Conservation (phyloP, 805 yeast genomes). For the Sugiyamaella mastotermitis region DNA sequence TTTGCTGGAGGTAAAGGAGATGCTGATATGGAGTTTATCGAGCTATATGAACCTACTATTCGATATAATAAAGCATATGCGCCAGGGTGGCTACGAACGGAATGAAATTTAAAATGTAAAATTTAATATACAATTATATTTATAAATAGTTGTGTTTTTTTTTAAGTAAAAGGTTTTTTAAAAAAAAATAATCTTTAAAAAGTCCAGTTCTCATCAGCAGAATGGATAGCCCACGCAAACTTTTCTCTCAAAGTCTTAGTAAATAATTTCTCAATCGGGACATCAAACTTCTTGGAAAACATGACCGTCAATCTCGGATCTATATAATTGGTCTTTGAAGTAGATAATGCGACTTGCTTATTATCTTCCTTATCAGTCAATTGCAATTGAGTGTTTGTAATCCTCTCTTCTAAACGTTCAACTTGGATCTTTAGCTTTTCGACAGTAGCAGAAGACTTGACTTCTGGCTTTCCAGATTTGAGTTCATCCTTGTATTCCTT, state of each 20-base stretch:
- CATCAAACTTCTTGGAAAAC: conserved; percentile 77
- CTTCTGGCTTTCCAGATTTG: conserved; percentile 46
- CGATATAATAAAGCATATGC: conserved; percentile 40
- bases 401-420: conserved; percentile 65
- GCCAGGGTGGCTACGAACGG: conserved; percentile 56
- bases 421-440: conserved; percentile 71
- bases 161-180: too few species aligned
- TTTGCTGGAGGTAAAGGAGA: conserved; percentile 94
- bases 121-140: too few species aligned
- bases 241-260: conserved; percentile 88
- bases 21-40: conserved; percentile 84
- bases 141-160: too few species aligned
- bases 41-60: conserved; percentile 65
- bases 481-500: conserved; percentile 47
- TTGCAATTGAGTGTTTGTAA: conserved; percentile 61
- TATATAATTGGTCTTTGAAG: conserved; percentile 90
- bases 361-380: conserved; percentile 91
- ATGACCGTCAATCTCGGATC: conserved; percentile 89
- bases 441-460: conserved; percentile 44
- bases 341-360: conserved; percentile 86
- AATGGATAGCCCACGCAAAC: conserved; percentile 93
- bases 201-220: conserved; percentile 82
- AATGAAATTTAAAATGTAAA: too few species aligned
- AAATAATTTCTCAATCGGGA: conserved; percentile 88
- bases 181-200: too few species aligned